These are phyloP conservation scores for Podila clonocystis DNA, from an alignment of 192 early-diverging fungal genomes.

Conservation along the genomic window DNA sequence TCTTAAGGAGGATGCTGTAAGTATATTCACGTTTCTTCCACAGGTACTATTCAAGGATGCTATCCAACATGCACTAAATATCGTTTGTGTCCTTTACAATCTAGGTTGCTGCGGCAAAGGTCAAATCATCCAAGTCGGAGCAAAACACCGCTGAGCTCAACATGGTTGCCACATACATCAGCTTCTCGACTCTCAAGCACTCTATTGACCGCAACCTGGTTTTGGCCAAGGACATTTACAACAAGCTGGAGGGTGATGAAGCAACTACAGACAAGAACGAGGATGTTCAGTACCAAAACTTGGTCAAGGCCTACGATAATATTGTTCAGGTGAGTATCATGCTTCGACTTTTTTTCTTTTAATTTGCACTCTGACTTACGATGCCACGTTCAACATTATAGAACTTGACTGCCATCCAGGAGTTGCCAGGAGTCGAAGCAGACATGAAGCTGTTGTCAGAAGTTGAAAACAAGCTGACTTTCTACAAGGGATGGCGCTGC, in stretches of 20 bases:
- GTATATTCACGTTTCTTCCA: not conserved
- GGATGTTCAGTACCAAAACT: slow-evolving; percentile 66
- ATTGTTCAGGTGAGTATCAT: slow-evolving; percentile 57
- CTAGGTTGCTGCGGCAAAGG: slow-evolving; percentile 69
- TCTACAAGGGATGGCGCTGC: slow-evolving; percentile 70
- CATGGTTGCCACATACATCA: slow-evolving; percentile 64
- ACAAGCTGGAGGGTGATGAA: slow-evolving; percentile 45
- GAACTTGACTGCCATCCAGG: slow-evolving; percentile 63
- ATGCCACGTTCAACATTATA: slow-evolving; percentile 17
- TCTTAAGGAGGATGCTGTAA: slow-evolving; percentile 70
- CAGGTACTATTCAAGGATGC: not conserved
- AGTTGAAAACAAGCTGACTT: slow-evolving; percentile 57
- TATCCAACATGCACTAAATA: not conserved
- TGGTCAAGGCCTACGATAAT: slow-evolving; percentile 73
- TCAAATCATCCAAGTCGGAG: slow-evolving; percentile 75
- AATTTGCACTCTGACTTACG: not conserved
- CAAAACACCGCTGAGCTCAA: slow-evolving; percentile 65
- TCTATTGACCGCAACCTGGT: slow-evolving; percentile 68
- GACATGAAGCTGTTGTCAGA: slow-evolving; percentile 58
- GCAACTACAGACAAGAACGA: slow-evolving; percentile 24
- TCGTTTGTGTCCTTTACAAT: not conserved
- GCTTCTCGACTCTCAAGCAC: slow-evolving; percentile 61
- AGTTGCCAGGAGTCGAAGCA: slow-evolving; percentile 60
- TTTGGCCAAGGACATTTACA: slow-evolving; percentile 54
- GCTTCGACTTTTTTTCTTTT: not conserved